Conservation (phyloP, 352 stramenopile species). For the Phytophthora tentaculata region DNA sequence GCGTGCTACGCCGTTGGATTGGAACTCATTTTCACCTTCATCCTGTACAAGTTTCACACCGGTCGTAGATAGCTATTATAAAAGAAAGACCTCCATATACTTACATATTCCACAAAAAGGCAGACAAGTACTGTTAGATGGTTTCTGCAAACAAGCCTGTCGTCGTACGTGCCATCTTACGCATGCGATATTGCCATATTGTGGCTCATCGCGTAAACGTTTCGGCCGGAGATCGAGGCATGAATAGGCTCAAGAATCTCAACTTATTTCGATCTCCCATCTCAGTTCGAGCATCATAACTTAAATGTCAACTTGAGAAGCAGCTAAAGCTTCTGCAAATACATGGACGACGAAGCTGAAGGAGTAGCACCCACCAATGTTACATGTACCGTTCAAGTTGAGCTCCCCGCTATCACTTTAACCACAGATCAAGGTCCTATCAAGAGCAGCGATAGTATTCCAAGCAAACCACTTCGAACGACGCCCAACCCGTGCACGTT, state of each 20-base stretch:
- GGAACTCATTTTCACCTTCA: conserved; percentile 42
- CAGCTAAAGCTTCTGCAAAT: not conserved
- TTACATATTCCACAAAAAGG: not conserved
- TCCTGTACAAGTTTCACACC: conserved; percentile 28
- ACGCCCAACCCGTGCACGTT: conserved; percentile 23
- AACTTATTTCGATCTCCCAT: not conserved
- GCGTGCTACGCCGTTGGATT: conserved; percentile 39
- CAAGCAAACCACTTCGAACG: conserved; percentile 13
- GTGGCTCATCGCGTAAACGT: not conserved
- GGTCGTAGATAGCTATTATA: conserved; percentile 14
- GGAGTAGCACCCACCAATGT: not conserved
- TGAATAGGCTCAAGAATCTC: not conserved
- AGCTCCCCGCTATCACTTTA: not conserved
- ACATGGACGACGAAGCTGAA: conserved; percentile 14
- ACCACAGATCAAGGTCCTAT: not conserved
- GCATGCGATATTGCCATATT: not conserved
- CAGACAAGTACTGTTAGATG: not conserved
- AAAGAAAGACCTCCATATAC: not conserved
- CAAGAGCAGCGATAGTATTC: conserved; percentile 6
- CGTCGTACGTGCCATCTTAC: not conserved
- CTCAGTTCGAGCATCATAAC: not conserved
- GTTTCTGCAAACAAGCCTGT: not conserved
- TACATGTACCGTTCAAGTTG: conserved; percentile 20
- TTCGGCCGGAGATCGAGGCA: not conserved
- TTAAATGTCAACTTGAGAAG: conserved; percentile 8